Percentiles rank a stretch among this genome's conserved stretches.
Conservation (phyloP, 495 filamentous ascomycete species). For the Penicillium riverlandense region DNA sequence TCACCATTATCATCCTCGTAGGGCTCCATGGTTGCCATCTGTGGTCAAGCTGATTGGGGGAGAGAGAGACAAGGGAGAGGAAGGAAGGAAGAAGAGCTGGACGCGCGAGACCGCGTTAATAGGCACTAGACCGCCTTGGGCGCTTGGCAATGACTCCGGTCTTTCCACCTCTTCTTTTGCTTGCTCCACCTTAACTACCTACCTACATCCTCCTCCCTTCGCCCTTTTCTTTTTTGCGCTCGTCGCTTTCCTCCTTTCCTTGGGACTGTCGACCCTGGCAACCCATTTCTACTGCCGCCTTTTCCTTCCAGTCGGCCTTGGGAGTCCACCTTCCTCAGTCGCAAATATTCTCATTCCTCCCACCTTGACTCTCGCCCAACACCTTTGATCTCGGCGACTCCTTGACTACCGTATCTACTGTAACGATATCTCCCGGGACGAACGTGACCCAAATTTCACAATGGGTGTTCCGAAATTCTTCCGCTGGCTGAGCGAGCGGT, state of each 20-base stretch:
- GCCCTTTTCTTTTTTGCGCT: neutral
- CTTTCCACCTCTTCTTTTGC: conserved; percentile 3
- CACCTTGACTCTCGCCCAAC: neutral
- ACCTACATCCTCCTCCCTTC: neutral
- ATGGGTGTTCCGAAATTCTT: conserved; percentile 96
- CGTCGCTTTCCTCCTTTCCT: neutral
- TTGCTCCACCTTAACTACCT: neutral
- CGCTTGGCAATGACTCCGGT: conserved; percentile 22
- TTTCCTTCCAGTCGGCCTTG: neutral
- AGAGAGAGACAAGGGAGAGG: conserved; percentile 5
- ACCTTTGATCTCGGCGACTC: neutral
- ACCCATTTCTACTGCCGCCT: neutral
- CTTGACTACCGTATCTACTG: neutral
- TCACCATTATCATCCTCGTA: conserved; percentile 32
- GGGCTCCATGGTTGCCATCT: conserved; percentile 24
- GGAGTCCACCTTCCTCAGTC: neutral
- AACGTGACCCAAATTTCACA: conserved; percentile 11
- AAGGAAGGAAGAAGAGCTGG: conserved; percentile 21
- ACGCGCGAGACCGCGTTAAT: conserved; percentile 34
- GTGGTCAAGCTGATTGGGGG: neutral
- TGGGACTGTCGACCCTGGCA: neutral
- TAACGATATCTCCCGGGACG: neutral
- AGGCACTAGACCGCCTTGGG: conserved; percentile 19
- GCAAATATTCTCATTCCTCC: conserved; percentile 1
- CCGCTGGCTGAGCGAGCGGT: conserved; percentile 96